Base-by-base conservation (phyloP, 164 flowering plant species). In the Vitis amurensis region DNA sequence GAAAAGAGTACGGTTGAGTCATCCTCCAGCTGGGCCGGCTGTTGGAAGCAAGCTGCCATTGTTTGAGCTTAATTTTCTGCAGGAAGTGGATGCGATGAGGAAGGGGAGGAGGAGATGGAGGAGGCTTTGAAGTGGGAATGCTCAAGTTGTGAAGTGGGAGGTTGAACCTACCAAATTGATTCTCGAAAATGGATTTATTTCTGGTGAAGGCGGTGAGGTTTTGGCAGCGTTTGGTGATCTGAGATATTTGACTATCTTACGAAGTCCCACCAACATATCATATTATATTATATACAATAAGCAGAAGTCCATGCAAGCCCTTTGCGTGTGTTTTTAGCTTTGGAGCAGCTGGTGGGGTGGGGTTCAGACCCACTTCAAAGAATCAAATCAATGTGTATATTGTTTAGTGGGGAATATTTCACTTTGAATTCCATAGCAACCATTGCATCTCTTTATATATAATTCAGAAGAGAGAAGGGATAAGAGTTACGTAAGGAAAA, bases 1-100 rank as follows among this genome's bases (percentile, higher is more conserved):
- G 94, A 87, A 82, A 84, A 89, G 75, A 89, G 88, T 4, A 83
- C 61, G 1, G 64, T 68, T 0, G 89, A 77, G 66, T 89, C 94
- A 0, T 90, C 91, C 50, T 89, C 92, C 0, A 47, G 58, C 48
- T 55, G 3, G 77, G 68, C 64, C 68, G 68, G 7, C 49, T 62
- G 77, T 49, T 79, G 79, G 61, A 79, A 81, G 80, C 83, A 79
- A 11, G 74, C 27, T 44, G 86, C 83, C 91, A 86, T 87, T 61
- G 61, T 63, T 59, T 8, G 44, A 10, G 56, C 11, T 30, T 30
- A 10, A 13, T 4, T 59, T 67, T 65, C 30, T 61, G 66, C 9
- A 55, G 50, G 44, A 55, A 56, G 55, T 11, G 52, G 13, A 15
- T 9, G 57, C 11, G 14, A 27, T 50, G 11, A 23, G 50, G 44